Evolutionary conservation across 345 rosid species (phyloP), one percentile per base, ranked within the genome.

Genomic region (Aquilaria sinensis): DNA sequence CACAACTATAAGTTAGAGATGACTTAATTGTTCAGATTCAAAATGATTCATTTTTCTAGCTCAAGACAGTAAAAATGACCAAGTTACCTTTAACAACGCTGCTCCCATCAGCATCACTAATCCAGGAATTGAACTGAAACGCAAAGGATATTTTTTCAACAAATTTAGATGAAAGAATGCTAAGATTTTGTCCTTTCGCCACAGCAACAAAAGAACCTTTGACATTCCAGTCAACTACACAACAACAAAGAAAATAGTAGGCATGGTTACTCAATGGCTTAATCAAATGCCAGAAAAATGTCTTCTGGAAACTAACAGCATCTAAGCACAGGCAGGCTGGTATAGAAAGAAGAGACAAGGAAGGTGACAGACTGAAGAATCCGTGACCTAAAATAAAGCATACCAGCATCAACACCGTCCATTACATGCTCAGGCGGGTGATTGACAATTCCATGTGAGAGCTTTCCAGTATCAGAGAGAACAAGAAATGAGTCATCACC

Each of bases 341-440:
- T 50, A 37, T 16, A 41, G 23, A 14, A 5, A n/a, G 30, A 54
- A 5, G 37, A 11, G 47, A 62, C 49, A 9, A 31, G 12, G 16
- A 31, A 37, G 31, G 9, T 54, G 12, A 15, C 6, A 51, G 15
- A 13, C 2, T 56, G 47, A 11, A 31, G 56, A n/a, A 33, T 37
- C 5, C 43, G 8, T 37, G 43, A 37, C 43, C 43, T 1, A 37
- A 37, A 56, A 69, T 30, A 50, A 63, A 60, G 58, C 66, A 60
- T 77, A 94, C 99, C 96, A 0, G 97, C 97, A 73, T 94, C 96
- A 59, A 94, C 88, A 60, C 71, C 64, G 37, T 85, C 96, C 83
- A 87, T 72, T 48, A 85, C 72, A 76, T 65, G 68, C 54, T 73
- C 70, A 60, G 81, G 82, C 67, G 82, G 74, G 52, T 72, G 51